These are phyloP conservation scores for Erysimum cheiri DNA, from an alignment of 441 rosid genomes.

Conservation along the genomic window DNA sequence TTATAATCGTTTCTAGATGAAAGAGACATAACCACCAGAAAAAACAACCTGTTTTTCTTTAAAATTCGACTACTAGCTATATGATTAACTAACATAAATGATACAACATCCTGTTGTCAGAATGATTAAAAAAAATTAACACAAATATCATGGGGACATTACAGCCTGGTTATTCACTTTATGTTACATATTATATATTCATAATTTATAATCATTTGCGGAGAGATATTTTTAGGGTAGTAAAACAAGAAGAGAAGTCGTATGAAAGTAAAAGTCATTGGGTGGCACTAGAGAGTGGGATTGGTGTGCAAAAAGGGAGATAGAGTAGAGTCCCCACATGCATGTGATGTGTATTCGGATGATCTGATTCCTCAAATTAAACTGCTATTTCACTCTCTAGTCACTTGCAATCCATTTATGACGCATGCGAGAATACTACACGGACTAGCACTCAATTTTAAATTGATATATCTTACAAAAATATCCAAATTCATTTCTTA, in stretches of 20 bases:
- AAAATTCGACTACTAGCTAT: conserved; percentile 3
- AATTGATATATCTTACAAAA: background rate
- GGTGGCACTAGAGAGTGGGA: conserved; percentile 34
- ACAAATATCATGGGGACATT: background rate
- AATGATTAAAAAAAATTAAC: background rate
- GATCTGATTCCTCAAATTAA: conserved; percentile 16
- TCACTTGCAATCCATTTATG: conserved; percentile 24
- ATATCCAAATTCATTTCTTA: background rate
- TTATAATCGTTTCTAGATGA: conserved; percentile 34
- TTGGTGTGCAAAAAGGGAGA: conserved; percentile 24
- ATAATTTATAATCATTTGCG: background rate
- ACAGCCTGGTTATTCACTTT: conserved; percentile 13
- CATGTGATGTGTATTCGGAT: conserved; percentile 30
- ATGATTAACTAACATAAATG: background rate
- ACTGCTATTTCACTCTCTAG: conserved; percentile 5
- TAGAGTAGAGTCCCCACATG: conserved; percentile 11
- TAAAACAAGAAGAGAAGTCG: conserved; percentile 13
- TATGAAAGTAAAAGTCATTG: conserved; percentile 23
- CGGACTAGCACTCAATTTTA: background rate
- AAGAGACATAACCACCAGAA: background rate
- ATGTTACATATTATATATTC: background rate
- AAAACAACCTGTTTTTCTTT: background rate
- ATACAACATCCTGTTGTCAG: conserved; percentile 21
- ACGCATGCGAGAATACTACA: conserved; percentile 9
- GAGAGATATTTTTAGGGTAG: background rate